phyloP scores from a whole-genome alignment of 2,329 filamentous ascomycete species.

The Stachybotrys chartarum region DNA sequence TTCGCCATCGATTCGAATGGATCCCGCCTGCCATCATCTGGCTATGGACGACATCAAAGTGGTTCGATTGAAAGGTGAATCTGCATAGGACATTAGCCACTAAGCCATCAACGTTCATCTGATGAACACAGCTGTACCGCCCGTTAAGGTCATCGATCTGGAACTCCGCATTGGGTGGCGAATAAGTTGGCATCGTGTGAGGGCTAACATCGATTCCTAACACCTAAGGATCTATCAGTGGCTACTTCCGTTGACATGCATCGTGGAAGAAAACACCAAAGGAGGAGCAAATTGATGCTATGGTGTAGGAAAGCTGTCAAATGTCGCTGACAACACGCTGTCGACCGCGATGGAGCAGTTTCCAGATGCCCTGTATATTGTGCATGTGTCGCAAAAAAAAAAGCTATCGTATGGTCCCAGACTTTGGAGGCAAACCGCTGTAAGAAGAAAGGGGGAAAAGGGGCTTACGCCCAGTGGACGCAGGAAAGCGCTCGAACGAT shows the following conservation, averaged over 20 bases:
- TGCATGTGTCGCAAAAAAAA: too few species aligned
- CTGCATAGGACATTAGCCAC: conserved; percentile 21
- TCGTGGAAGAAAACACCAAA: too few species aligned
- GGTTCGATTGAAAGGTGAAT: conserved; percentile 60
- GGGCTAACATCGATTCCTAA: conserved; percentile 66
- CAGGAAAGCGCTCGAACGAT: not conserved
- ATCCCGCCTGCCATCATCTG: conserved; percentile 66
- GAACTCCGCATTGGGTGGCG: conserved; percentile 60
- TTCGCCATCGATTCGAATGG: conserved; percentile 62
- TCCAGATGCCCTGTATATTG: too few species aligned
- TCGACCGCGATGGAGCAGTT: too few species aligned
- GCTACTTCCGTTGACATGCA: not conserved
- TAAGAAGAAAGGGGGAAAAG: not conserved
- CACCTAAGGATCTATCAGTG: conserved; percentile 41
- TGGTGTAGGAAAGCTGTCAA: too few species aligned
- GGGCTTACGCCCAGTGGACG: not conserved
- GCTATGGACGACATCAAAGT: conserved; percentile 82
- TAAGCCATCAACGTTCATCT: not conserved
- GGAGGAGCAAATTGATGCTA: too few species aligned
- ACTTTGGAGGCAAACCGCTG: not conserved
- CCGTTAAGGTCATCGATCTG: conserved; percentile 68
- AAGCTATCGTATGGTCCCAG: not conserved
- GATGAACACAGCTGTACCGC: conserved; percentile 31
- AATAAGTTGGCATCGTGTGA: conserved; percentile 58
- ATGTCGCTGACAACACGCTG: too few species aligned